Percentiles rank a stretch among this genome's conserved stretches.
These are phyloP conservation scores for Cyamopsis tetragonoloba DNA, from an alignment of 306 rosid genomes.

Conservation along the genomic window DNA sequence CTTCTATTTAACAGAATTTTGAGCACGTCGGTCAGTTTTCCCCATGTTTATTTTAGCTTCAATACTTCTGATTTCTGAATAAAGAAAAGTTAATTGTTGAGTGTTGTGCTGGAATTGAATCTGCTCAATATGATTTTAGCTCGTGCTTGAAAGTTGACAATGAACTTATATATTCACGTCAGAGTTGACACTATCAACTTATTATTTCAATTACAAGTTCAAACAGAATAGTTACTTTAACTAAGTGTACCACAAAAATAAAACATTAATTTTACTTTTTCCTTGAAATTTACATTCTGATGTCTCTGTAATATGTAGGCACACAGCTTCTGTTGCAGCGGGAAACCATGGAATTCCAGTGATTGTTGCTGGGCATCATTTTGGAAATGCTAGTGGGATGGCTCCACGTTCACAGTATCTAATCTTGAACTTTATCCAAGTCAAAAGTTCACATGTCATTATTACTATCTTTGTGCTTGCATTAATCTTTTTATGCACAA, in stretches of 20 bases:
- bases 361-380: constrained; percentile 76
- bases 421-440: constrained; percentile 21
- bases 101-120: background rate
- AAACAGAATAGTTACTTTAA: background rate
- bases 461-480: background rate
- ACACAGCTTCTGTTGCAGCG: constrained; percentile 91
- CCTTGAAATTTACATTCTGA: constrained; percentile 23
- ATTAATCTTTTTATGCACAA: background rate
- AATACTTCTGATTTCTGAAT: background rate
- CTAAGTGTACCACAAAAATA: background rate
- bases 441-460: background rate
- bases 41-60: background rate
- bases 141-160: constrained; percentile 10
- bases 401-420: constrained; percentile 98
- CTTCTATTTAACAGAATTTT: background rate
- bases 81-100: background rate
- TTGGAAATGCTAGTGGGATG: constrained; percentile 99
- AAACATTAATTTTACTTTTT: background rate
- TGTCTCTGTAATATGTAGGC: constrained; percentile 51
- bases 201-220: background rate
- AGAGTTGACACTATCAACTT: background rate
- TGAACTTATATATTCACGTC: background rate
- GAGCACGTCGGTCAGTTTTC: background rate
- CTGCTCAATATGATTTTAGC: background rate
- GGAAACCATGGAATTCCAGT: constrained; percentile 98